phyloP scores from a whole-genome alignment of 208 protist genomes.

The Leptomonas pyrrhocoris region DNA sequence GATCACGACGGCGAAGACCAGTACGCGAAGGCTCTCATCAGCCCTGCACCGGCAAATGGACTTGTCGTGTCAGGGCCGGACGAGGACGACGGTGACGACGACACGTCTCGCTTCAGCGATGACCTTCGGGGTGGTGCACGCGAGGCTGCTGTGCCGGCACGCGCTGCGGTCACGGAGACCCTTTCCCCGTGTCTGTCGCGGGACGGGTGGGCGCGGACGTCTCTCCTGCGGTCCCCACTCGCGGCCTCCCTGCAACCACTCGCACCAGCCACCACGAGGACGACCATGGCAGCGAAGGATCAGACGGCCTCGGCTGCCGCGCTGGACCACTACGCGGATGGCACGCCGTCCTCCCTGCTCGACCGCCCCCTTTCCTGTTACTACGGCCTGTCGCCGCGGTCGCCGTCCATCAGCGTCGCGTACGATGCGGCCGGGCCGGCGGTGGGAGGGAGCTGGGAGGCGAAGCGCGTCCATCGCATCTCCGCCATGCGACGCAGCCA shows the following conservation, averaged over 20 bases:
- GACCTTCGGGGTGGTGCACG: background rate
- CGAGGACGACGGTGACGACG: background rate
- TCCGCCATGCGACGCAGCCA: constrained; percentile 12
- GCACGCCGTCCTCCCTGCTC: background rate
- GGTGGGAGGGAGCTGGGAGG: constrained; percentile 7
- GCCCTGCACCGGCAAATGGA: background rate
- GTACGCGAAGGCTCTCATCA: background rate
- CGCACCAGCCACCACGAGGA: background rate
- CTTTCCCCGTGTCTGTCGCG: constrained; percentile 1
- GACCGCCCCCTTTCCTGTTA: background rate
- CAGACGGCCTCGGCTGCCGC: background rate
- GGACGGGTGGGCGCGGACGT: constrained; percentile 1
- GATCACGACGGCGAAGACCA: background rate
- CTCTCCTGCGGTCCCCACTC: constrained; percentile 12
- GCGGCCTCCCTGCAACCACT: background rate
- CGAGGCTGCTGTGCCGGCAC: background rate
- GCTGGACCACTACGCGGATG: background rate
- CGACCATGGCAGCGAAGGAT: background rate
- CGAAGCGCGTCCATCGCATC: constrained; percentile 8
- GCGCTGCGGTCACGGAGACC: background rate
- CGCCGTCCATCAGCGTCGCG: background rate
- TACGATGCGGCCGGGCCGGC: background rate
- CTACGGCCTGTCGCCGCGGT: background rate
- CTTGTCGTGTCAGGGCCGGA: background rate
- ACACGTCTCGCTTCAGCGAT: background rate